Evolutionary conservation across 352 stramenopile species (phyloP), one percentile per base, ranked within the genome.

Genomic region (Thalassiosira hispida): DNA sequence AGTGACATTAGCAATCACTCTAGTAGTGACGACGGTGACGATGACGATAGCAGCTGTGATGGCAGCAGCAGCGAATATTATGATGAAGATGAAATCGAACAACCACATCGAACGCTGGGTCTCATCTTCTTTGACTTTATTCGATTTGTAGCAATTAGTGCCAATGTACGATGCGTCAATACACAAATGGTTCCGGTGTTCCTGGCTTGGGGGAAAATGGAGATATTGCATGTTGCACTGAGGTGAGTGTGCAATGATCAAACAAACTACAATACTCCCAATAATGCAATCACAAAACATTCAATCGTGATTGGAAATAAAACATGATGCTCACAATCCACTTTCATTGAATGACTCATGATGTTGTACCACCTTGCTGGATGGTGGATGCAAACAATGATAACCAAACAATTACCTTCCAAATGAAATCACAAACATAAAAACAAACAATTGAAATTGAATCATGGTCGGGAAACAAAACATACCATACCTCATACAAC

Each of bases 41-140:
- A 61, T 22, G 67, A 76, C n/a, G 25, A 56, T 51, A 20, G 11
- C 29, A 51, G 42, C 25, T 38, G 60, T 18, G 29, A 23, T 16
- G 29, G 46, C 29, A 55, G 29, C 7, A 44, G 57, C 20, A 47
- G 55, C 18, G 40, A 61, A 8, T 20, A 73, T n/a, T 27, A 68
- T 38, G 25, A 46, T 16, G 29, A 67, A 12, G 29, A 56, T 40
- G 22, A 44, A 35, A 27, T 82, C n/a, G 66, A 72, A 68, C 56
- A 53, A 29, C 73, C 73, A 0, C 66, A 77, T 67, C 62, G 61
- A 53, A 82, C 65, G 0, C n/a, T 72, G 1, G 59, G 57, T 18
- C 47, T 82, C 2, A 62, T 82, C 29, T 76, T 82, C 40, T 82
- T 82, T 44, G 73, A 82, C 25, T 63, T 72, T 46, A 18, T 82